These are phyloP conservation scores for Arxiozyma slooffiae DNA, from an alignment of 1,139 yeast genomes.

Conservation along the genomic window DNA sequence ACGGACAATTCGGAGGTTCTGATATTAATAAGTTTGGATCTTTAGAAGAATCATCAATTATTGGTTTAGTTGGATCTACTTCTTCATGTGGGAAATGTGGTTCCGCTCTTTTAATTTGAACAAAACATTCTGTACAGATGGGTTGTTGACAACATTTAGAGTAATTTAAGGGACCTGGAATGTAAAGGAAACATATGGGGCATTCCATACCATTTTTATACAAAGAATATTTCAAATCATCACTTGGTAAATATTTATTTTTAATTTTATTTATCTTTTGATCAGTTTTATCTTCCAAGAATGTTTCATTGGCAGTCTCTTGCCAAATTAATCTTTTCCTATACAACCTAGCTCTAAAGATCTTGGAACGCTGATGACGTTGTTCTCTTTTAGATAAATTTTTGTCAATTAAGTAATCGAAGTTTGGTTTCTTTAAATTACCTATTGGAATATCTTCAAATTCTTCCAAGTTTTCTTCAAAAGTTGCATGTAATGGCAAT, in stretches of 20 bases:
- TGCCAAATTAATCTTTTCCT: conserved; percentile 44
- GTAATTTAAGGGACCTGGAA: conserved; percentile 66
- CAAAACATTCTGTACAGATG: conserved; percentile 93
- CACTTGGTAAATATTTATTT: conserved; percentile 32
- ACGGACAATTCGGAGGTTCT: conserved; percentile 88
- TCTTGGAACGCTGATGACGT: conserved; percentile 47
- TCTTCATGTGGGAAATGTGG: conserved; percentile 90
- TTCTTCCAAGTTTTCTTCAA: conserved; percentile 40
- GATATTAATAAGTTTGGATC: conserved; percentile 61
- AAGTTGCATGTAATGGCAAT: conserved; percentile 49
- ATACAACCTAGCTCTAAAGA: conserved; percentile 40
- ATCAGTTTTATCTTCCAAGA: conserved; percentile 33
- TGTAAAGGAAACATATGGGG: conserved; percentile 86
- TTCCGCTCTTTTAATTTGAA: conserved; percentile 84
- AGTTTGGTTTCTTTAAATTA: conserved; percentile 31
- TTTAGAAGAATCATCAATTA: conserved; percentile 29
- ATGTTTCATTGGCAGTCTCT: conserved; percentile 43
- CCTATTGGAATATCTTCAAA: conserved; percentile 43
- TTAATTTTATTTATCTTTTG: conserved; percentile 10
- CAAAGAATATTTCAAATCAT: conserved; percentile 39
- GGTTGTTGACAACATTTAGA: conserved; percentile 93
- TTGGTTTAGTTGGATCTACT: conserved; percentile 30
- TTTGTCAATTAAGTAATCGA: conserved; percentile 40
- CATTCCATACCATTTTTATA: conserved; percentile 70
- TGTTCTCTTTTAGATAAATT: conserved; percentile 37